Conservation (phyloP, 371 early-diverging fungal species). For the Nematocida minor region DNA sequence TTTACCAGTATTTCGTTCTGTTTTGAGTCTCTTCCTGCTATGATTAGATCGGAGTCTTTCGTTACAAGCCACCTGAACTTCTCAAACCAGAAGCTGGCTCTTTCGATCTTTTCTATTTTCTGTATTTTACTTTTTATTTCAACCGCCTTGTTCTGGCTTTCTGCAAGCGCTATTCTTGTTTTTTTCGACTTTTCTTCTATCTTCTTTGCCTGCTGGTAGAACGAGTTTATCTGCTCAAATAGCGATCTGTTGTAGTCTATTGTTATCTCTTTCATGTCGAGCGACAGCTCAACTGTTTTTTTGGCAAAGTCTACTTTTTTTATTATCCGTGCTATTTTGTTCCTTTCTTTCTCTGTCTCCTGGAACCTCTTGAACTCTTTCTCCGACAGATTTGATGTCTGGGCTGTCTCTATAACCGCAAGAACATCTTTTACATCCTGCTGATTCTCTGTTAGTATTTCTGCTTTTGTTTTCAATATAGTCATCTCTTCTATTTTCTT, state of each 20-base stretch:
- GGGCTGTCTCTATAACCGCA: constrained; percentile 48
- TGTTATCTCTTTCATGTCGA: constrained; percentile 14
- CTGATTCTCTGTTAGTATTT: constrained; percentile 52
- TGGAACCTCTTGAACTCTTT: constrained; percentile 62
- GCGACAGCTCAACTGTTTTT: constrained; percentile 46
- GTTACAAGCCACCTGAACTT: constrained; percentile 94
- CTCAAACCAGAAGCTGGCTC: constrained; percentile 96
- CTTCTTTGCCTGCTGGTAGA: constrained; percentile 61
- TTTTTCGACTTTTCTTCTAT: constrained; percentile 60
- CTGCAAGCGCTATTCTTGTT: constrained; percentile 43
- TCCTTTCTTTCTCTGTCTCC: constrained; percentile 56
- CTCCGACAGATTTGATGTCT: constrained; percentile 60
- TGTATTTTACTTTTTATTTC: constrained; percentile 21
- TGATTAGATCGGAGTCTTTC: constrained; percentile 77
- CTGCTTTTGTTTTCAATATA: constrained; percentile 47
- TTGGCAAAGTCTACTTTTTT: constrained; percentile 57
- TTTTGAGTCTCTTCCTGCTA: constrained; percentile 87
- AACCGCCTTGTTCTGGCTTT: neutral
- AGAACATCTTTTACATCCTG: constrained; percentile 47
- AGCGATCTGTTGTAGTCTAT: constrained; percentile 12
- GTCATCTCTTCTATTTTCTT: constrained; percentile 56
- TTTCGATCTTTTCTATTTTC: constrained; percentile 55
- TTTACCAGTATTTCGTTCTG: constrained; percentile 90
- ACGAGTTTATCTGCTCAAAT: constrained; percentile 51
- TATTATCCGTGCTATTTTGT: constrained; percentile 50